Evolutionary conservation across 2,329 filamentous ascomycete genomes (phyloP), one percentile per base, ranked within the genome.

Genomic region (Colletotrichum tropicale): DNA sequence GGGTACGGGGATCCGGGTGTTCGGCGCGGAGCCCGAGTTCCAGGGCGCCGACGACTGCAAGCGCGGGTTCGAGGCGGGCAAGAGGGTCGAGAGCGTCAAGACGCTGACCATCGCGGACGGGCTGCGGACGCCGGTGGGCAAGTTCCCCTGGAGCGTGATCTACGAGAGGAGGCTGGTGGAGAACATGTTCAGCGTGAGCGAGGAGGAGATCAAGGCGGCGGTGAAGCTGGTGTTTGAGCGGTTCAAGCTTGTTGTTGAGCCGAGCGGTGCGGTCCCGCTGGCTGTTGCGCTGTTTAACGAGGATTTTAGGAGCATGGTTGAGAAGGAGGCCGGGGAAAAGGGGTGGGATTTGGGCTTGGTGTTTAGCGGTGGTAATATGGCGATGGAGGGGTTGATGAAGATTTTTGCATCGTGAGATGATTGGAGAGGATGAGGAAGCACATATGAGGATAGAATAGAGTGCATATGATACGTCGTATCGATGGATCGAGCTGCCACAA

Each of bases 171-270:
- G 86, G n/a, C 92, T 97, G 74, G 93, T 98, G 2, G 82, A 86
- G 3, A 93, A 91, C 1, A 91, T 98, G 80, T 92, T 91, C 84
- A 90, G 91, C 71, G 96, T 98, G 2, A 92, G 89, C 1, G 96
- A 98, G 84, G 92, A 93, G 70, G 92, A 98, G 88, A 98, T 98
- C 83, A 89, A 90, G 80, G 89, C 87, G 26, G 94, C 96, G 15
- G 90, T 98, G 90, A 86, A 90, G 76, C 84, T 98, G 77, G 93
- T 98, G 38, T 86, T 96, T 77, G 96, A 98, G 90, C 87, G 96
- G 74, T 92, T 97, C 89, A 98, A 98, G 91, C 86, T 98, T 62
- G 92, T 98, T 26, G 92, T 98, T 15, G 96, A 98, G 88, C 96
- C 96, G 26, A 96, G 94, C 84, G 92, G 94, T 1, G 95, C 93